These are phyloP conservation scores for Tulasnella sp. DNA, from an alignment of 768 basidiomycete species.

Conservation along the genomic window DNA sequence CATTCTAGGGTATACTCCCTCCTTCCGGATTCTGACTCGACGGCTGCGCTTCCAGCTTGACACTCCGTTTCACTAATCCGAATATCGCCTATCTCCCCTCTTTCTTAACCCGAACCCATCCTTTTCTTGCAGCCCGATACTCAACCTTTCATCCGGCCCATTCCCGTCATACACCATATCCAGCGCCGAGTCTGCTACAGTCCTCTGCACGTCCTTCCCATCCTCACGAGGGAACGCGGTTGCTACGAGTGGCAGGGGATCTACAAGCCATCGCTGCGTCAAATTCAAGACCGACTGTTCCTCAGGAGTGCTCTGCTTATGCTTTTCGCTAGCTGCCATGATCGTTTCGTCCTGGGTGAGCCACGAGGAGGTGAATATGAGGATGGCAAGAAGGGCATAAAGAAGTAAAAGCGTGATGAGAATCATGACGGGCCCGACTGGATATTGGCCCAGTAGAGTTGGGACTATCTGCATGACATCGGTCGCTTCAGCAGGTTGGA, in stretches of 20 bases:
- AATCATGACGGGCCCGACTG: neutral
- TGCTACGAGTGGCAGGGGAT: neutral
- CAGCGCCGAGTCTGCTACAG: neutral
- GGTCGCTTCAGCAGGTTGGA: neutral
- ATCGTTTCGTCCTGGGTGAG: neutral
- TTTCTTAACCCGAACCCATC: neutral
- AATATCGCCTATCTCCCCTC: neutral
- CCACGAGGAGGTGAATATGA: neutral
- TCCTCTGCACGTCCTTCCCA: neutral
- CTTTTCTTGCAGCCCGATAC: neutral
- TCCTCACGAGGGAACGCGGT: neutral
- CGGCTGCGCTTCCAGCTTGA: too few species aligned
- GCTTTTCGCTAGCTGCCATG: neutral
- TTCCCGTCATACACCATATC: neutral
- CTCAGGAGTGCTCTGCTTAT: neutral
- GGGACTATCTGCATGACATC: neutral
- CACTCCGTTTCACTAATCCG: neutral
- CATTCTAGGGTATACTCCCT: too few species aligned
- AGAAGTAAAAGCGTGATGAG: neutral
- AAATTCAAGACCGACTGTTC: neutral
- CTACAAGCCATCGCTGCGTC: neutral
- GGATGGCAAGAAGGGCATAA: neutral
- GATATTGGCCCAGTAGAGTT: neutral
- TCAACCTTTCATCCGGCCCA: neutral
- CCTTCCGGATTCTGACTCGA: too few species aligned